Conservation (phyloP, 2,329 filamentous ascomycete genomes). For the Conoideocrella luteorostrata region DNA sequence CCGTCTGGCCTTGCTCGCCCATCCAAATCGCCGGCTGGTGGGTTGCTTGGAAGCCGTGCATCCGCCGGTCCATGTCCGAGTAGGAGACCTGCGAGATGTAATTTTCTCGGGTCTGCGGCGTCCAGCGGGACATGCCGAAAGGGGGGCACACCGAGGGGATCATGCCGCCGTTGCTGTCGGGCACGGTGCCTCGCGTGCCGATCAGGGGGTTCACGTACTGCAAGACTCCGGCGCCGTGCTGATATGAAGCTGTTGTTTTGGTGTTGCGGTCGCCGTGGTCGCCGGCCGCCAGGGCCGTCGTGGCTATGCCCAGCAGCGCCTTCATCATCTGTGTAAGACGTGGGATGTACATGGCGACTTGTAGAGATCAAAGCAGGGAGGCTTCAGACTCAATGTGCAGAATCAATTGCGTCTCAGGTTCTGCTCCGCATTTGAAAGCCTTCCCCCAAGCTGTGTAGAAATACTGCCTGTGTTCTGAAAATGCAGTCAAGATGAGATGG, state of each 20-base stretch:
- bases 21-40: slow-evolving; percentile 49
- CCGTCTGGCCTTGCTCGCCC: slow-evolving; percentile 40
- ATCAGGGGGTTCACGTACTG: slow-evolving; percentile 27
- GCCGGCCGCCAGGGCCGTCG: neutral
- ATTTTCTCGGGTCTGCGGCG: slow-evolving; percentile 40
- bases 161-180: slow-evolving; percentile 29
- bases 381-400: too few relatives aligned
- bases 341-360: too few relatives aligned
- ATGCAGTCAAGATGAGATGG: too few relatives aligned
- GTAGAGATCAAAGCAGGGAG: too few relatives aligned
- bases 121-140: slow-evolving; percentile 47
- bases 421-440: too few relatives aligned
- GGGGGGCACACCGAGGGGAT: slow-evolving; percentile 31
- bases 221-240: slow-evolving; percentile 23
- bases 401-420: too few relatives aligned
- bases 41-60: slow-evolving; percentile 44
- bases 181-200: slow-evolving; percentile 23
- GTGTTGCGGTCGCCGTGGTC: too few relatives aligned
- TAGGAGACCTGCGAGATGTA: slow-evolving; percentile 44
- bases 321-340: neutral
- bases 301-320: neutral
- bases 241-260: slow-evolving; percentile 15
- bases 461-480: too few relatives aligned
- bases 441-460: too few relatives aligned
- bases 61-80: slow-evolving; percentile 32